Percentiles rank a stretch among this genome's conserved stretches.
Evolutionary conservation across 331 rosid genomes (phyloP).

Genomic region (Malus hybrid): DNA sequence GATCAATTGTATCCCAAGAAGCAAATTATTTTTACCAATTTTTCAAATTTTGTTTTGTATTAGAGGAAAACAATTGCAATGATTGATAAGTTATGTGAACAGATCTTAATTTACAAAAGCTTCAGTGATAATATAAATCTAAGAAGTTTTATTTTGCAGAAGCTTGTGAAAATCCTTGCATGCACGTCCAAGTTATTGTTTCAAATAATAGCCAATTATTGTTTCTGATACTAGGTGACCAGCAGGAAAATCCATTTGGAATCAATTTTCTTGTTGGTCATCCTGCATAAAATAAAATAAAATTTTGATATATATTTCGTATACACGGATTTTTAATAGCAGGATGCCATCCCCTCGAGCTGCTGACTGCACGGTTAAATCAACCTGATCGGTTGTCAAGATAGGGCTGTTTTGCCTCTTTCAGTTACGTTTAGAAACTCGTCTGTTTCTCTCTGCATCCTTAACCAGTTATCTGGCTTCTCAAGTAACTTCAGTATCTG

Average conservation of each 20-base stretch:
- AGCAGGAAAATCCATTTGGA: neutral
- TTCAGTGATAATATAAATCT: neutral
- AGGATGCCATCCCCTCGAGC: neutral
- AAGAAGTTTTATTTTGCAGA: neutral
- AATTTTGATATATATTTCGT: neutral
- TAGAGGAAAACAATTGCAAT: neutral
- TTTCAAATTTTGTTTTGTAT: neutral
- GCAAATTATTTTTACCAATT: neutral
- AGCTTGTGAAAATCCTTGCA: neutral
- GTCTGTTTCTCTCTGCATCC: constrained; percentile 31
- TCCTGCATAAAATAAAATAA: neutral
- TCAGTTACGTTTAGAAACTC: constrained; percentile 16
- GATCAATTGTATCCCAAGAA: neutral
- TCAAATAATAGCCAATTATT: neutral
- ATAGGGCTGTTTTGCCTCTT: constrained; percentile 1
- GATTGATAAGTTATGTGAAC: neutral
- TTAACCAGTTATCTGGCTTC: constrained; percentile 30
- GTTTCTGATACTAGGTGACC: neutral
- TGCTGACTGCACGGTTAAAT: neutral
- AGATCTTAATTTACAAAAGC: neutral
- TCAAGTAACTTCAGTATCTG: constrained; percentile 37
- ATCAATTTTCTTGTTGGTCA: neutral
- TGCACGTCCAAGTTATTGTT: neutral
- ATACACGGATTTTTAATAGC: neutral
- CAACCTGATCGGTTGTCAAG: neutral